Conservation (phyloP, 2,329 filamentous ascomycete species). For the Elsinoe australis region DNA sequence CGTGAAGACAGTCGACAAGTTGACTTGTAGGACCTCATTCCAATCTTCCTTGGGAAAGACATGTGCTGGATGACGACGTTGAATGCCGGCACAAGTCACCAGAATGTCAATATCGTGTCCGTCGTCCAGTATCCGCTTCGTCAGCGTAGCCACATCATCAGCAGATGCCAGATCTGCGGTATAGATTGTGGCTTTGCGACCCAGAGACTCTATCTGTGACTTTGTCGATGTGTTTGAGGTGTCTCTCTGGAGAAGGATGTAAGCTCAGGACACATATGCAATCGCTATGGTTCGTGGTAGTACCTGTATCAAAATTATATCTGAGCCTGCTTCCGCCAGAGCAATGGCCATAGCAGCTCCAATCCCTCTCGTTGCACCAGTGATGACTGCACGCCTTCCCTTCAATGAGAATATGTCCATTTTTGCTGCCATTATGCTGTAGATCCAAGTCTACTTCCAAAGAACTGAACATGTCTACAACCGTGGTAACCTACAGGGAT, state of each 20-base stretch:
- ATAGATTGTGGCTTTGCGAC: conserved; percentile 60
- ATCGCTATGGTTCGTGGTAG: too few species aligned
- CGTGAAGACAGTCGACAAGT: conserved; percentile 73
- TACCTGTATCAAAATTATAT: conserved; percentile 22
- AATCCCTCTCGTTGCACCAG: conserved; percentile 38
- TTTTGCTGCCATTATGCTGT: too few species aligned
- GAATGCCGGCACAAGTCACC: conserved; percentile 28
- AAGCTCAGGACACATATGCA: neutral
- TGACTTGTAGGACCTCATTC: conserved; percentile 70
- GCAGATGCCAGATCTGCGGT: conserved; percentile 60
- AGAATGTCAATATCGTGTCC: conserved; percentile 25
- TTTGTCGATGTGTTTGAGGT: conserved; percentile 50
- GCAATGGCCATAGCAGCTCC: conserved; percentile 39
- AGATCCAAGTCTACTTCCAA: too few species aligned
- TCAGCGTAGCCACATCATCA: conserved; percentile 51
- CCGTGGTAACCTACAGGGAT: too few species aligned
- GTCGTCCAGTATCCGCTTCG: conserved; percentile 28
- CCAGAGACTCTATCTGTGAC: conserved; percentile 54
- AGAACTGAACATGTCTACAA: too few species aligned
- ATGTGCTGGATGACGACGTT: conserved; percentile 25
- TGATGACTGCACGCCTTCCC: conserved; percentile 37
- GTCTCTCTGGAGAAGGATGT: conserved; percentile 41
- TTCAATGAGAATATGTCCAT: conserved; percentile 36
- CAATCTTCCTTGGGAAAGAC: conserved; percentile 28
- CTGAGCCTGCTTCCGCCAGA: conserved; percentile 38